phyloP scores from a whole-genome alignment of 805 yeast genomes.

The Lipomyces sp. region DNA sequence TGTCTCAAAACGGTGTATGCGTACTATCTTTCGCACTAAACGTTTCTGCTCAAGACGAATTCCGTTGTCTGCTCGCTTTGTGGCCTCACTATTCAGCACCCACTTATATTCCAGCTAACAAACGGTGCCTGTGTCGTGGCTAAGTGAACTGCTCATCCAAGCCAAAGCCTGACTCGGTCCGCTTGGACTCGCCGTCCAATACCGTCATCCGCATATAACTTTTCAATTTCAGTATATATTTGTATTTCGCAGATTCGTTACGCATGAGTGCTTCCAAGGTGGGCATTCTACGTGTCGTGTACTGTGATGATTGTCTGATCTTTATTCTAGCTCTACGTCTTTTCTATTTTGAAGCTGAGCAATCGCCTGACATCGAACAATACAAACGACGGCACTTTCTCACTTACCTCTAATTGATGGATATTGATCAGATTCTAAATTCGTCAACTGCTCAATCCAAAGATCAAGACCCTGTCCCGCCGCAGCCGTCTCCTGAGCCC shows the following conservation, averaged over 20 bases:
- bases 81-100: no score
- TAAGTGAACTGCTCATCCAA: neutral
- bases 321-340: neutral
- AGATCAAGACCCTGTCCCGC: neutral
- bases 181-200: neutral
- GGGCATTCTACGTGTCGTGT: neutral
- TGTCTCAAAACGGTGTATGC: no score
- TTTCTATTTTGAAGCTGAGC: neutral
- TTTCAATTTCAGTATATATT: neutral
- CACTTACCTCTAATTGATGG: constrained; percentile 28
- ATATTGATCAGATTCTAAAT: constrained; percentile 40
- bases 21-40: no score
- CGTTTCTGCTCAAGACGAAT: no score
- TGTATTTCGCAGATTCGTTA: neutral
- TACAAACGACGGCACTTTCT: neutral
- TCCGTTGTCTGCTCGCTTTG: no score
- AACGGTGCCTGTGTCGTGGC: no score
- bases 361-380: constrained; percentile 3
- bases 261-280: neutral
- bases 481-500: neutral
- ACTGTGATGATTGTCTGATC: neutral
- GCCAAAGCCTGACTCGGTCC: neutral
- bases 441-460: constrained; percentile 24
- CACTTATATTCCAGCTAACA: no score
- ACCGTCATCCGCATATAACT: neutral